These are phyloP conservation scores for Nothomitra cinnamomea DNA, from an alignment of 2,329 filamentous ascomycete species.

Conservation along the genomic window DNA sequence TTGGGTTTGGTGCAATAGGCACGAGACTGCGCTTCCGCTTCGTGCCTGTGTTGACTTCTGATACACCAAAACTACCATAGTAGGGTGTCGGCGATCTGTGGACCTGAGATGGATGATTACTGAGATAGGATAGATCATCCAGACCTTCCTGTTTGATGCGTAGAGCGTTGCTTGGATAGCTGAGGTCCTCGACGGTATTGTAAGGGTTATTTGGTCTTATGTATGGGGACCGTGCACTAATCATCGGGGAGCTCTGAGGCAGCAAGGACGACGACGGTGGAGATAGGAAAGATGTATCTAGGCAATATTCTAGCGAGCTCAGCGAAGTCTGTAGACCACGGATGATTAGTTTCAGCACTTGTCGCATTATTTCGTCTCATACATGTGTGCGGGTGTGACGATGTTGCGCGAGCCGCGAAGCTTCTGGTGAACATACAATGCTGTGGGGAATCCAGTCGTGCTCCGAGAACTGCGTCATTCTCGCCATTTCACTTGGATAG, in stretches of 20 bases:
- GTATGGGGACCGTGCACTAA: neutral
- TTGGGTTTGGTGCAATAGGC: constrained; percentile 1
- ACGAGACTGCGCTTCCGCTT: neutral
- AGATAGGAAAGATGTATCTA: neutral
- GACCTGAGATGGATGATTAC: neutral
- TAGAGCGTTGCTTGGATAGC: neutral
- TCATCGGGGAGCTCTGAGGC: neutral
- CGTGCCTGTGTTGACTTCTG: neutral
- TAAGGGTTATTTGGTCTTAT: neutral
- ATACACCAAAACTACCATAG: constrained; percentile 1
- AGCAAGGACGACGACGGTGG: neutral
- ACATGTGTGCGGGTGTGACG: neutral
- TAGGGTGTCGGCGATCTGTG: constrained; percentile 1
- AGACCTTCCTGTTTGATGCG: constrained; percentile 1
- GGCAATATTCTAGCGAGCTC: neutral
- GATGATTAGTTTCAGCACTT: neutral
- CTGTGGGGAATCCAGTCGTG: constrained; percentile 1
- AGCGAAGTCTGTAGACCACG: neutral
- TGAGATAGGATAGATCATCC: neutral
- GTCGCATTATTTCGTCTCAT: neutral
- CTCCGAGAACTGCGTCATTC: constrained; percentile 4
- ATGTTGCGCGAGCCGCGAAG: neutral
- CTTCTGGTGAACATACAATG: neutral
- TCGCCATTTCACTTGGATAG: neutral
- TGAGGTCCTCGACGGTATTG: neutral